Base-by-base conservation (phyloP, 148 eudicot genomes). In the Diospyros lotus region DNA sequence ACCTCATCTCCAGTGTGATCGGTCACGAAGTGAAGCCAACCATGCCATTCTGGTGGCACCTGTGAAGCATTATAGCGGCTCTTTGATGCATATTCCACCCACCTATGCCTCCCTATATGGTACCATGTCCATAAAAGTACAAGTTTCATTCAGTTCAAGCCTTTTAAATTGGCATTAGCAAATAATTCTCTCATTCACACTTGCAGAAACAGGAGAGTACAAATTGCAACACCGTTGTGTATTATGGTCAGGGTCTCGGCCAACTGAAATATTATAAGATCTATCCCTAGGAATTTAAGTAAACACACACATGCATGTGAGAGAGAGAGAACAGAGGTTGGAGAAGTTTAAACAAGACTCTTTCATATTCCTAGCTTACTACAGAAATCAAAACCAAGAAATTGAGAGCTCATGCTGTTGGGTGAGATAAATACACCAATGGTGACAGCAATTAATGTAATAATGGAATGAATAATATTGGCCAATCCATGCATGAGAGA, bases 1-100 rank as follows among this genome's bases (percentile, higher is more conserved):
- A 94, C 97, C 97, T 94, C 94, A 74, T 94, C 98, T 69, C 98
- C 98, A 38, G 98, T 94, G 82, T 83, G 94, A 78, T 94, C 98
- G 58, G 98, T 90, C 13, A 94, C 78, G 81, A 79, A 84, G 87
- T 94, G 98, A 43, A 94, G 94, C 98, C 98, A 94, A 53, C 98
- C 98, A 79, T 94, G 98, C 98, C 98, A 94, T 81, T 94, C 98
- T 28, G 98, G 80, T 76, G 98, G 98, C 53, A 94, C 94, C 78
- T 94, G 98, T 66, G 98, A 94, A 79, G 98, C 98, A 82, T 94
- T 94, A 81, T 94, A 94, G 60, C 98, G 90, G 48, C 73, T 70
- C 84, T 92, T 92, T 17, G 85, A 87, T 45, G 94, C 96, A 88
- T 94, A 94, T 79, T 94, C 98, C 78, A 94, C 98, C 98, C 98